Percentiles rank a stretch among this genome's conserved stretches.
These are phyloP conservation scores for Pichia sp. DNA, from an alignment of 1,139 yeast genomes.

Conservation along the genomic window DNA sequence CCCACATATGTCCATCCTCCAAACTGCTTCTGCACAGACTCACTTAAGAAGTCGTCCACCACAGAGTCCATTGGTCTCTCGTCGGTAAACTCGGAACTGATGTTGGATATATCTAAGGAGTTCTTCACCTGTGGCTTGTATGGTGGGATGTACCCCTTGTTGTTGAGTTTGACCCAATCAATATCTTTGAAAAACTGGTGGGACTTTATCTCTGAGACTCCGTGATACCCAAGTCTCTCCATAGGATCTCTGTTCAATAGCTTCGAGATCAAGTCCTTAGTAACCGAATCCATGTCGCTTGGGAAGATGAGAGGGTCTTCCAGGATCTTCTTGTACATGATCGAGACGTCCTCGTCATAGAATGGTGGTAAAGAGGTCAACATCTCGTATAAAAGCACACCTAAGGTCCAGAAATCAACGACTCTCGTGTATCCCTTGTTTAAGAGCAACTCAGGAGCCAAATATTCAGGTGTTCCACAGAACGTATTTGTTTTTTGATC, in stretches of 20 bases:
- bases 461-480: slow-evolving; percentile 95
- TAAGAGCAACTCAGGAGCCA: slow-evolving; percentile 88
- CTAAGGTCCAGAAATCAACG: slow-evolving; percentile 98
- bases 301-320: slow-evolving; percentile 90
- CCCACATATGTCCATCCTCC: slow-evolving; percentile 99
- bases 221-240: slow-evolving; percentile 70
- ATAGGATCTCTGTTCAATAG: slow-evolving; percentile 83
- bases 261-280: slow-evolving; percentile 74
- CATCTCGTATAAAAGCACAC: slow-evolving; percentile 91
- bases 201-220: slow-evolving; percentile 77
- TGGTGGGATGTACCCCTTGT: slow-evolving; percentile 92
- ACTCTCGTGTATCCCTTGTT: slow-evolving; percentile 93
- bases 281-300: slow-evolving; percentile 80
- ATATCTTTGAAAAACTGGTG: slow-evolving; percentile 88
- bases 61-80: slow-evolving; percentile 95
- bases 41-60: slow-evolving; percentile 84
- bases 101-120: slow-evolving; percentile 85
- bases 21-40: slow-evolving; percentile 90
- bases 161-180: slow-evolving; percentile 82
- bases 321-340: slow-evolving; percentile 89
- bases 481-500: slow-evolving; percentile 78
- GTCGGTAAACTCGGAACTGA: slow-evolving; percentile 87
- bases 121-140: slow-evolving; percentile 89
- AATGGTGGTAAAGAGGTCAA: slow-evolving; percentile 95
- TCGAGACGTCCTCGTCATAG: slow-evolving; percentile 89